A percentile compares a stretch with the other conserved stretches of the same genome.
These are phyloP conservation scores for Elsinoe fawcettii DNA, from an alignment of 2,329 filamentous ascomycete species.

Conservation along the genomic window DNA sequence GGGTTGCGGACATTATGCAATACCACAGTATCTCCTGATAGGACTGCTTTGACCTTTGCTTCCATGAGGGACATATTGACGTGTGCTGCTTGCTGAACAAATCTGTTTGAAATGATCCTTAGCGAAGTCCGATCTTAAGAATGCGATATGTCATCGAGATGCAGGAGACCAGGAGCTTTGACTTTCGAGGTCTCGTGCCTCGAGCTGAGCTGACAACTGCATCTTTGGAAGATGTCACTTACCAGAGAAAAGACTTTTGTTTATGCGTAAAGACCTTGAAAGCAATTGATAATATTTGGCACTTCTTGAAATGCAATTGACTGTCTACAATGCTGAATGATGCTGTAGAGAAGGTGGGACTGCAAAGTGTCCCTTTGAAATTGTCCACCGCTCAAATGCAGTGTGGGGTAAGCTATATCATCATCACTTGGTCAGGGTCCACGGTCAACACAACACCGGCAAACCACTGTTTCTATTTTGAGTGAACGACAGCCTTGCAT, in stretches of 20 bases:
- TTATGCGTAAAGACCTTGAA: not conserved
- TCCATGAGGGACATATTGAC: conserved; percentile 41
- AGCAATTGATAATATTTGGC: not conserved
- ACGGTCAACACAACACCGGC: not conserved
- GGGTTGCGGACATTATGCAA: conserved; percentile 75
- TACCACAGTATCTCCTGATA: conserved; percentile 88
- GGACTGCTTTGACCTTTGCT: conserved; percentile 82
- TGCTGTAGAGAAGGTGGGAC: not conserved
- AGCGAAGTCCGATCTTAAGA: not conserved
- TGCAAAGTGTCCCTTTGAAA: not conserved
- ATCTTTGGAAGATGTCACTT: not conserved
- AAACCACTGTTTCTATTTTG: not conserved
- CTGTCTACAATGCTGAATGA: not conserved
- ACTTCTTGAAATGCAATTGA: not conserved
- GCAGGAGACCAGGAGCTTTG: not conserved
- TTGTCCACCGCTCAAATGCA: conserved; percentile 1
- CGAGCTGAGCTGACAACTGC: not conserved
- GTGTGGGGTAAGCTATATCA: conserved; percentile 13
- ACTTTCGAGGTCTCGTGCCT: conserved; percentile 9
- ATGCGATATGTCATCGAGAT: not conserved
- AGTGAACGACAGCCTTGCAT: conserved; percentile 1
- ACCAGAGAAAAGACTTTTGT: not conserved
- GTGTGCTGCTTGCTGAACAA: not conserved
- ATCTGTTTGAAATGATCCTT: not conserved
- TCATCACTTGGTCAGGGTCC: conserved; percentile 1